Evolutionary conservation across 2,329 filamentous ascomycete genomes (phyloP), one percentile per base, ranked within the genome.

Genomic region (Triangularia verruculosa): DNA sequence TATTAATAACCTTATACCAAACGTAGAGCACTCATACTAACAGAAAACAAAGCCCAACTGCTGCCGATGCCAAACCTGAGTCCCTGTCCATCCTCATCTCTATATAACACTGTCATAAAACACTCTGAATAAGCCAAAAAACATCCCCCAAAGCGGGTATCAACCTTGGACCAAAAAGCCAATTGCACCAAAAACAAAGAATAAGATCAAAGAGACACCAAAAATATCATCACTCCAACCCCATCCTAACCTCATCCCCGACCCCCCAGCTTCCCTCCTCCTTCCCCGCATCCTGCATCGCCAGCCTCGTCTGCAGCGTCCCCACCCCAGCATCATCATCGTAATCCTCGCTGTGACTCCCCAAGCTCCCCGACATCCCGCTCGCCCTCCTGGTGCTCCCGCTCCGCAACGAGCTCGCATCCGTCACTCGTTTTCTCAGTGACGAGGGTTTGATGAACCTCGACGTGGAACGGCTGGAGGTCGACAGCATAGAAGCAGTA

Each of bases 211-310:
- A 51, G 12, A 24, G 11, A 51, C 4, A 51, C 4, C 6, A 13
- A 51, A 25, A 13, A 59, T 22, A 4, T 30, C 43, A 51, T 34
- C 56, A 94, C 75, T 94, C 92, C 69, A 96, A 78, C 30, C 87
- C 89, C 90, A 96, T 95, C 71, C 89, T 83, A 24, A 90, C 87
- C 72, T 96, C 92, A 73, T 97, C 93, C 1, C 91, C 90, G 57
- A 96, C 84, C 0, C 91, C 91, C 88, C 92, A 93, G 70, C 86
- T 84, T 2, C 76, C 83, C 69, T 79, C 87, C 69, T 83, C 86
- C 71, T 77, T 79, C 67, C 81, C 76, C 67, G 82, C 73, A 68
- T 81, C 80, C 75, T 86, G 79, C 71, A 85, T 76, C 74, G 84
- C 78, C 56, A 86, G 72, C 62, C 83, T 80, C 4, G 84, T 73